Evolutionary conservation across 2,329 filamentous ascomycete genomes (phyloP).

Genomic region (Calonectria hongkongensis): DNA sequence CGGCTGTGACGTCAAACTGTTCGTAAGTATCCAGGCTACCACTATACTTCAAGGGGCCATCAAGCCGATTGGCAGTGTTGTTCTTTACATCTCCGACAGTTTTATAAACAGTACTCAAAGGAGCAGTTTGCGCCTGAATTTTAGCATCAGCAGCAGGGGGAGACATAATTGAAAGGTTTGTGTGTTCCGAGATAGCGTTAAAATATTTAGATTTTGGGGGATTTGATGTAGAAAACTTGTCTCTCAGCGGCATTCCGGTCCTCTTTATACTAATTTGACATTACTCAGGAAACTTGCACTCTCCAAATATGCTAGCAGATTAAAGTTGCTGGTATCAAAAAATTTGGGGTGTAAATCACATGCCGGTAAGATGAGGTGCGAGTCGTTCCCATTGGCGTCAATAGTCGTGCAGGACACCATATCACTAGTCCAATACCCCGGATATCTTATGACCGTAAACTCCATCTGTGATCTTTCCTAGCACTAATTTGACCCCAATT

Average conservation of each 20-base stretch:
- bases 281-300: background rate
- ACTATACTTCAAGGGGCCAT: conserved; percentile 35
- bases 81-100: conserved; percentile 15
- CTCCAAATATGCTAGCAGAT: background rate
- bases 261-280: conserved; percentile 19
- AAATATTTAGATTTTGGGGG: background rate
- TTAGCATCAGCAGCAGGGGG: conserved; percentile 41
- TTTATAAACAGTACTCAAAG: conserved; percentile 35
- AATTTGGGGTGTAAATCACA: conserved; percentile 15
- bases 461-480: background rate
- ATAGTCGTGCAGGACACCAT: conserved; percentile 7
- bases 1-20: conserved; percentile 40
- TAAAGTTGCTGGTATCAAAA: background rate
- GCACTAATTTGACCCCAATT: too few relatives aligned
- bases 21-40: conserved; percentile 35
- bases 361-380: conserved; percentile 39
- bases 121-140: conserved; percentile 24
- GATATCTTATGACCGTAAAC: conserved; percentile 6
- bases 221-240: background rate
- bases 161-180: conserved; percentile 21
- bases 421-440: background rate
- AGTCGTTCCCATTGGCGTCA: conserved; percentile 36
- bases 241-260: background rate
- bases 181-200: too few relatives aligned
- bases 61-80: conserved; percentile 26